Conservation (phyloP, 73 alveolate genomes). For the Paramecium biaurelia region DNA sequence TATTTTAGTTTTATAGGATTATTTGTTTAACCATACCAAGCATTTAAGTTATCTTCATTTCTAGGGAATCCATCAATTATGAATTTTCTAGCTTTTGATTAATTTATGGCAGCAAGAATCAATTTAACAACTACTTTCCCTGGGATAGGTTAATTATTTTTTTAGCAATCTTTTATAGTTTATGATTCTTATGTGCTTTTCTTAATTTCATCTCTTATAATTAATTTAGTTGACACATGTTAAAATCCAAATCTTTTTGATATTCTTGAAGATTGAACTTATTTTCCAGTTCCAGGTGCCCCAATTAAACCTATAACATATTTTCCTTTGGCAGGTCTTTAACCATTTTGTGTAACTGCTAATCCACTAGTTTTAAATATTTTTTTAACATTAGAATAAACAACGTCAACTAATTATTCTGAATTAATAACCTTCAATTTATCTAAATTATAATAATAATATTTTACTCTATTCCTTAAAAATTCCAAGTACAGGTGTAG, state of each 20-base stretch:
- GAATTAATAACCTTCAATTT: slow-evolving; percentile 75
- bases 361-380: not conserved
- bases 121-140: not conserved
- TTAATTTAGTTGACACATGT: slow-evolving; percentile 81
- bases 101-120: not conserved
- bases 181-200: not conserved
- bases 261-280: slow-evolving; percentile 88
- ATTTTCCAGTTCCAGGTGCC: slow-evolving; percentile 96
- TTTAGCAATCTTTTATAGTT: not conserved
- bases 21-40: not conserved
- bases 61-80: not conserved
- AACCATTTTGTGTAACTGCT: not conserved
- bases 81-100: not conserved
- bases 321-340: slow-evolving; percentile 41
- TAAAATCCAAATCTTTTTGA: slow-evolving; percentile 72
- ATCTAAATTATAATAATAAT: not conserved
- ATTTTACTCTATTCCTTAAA: slow-evolving; percentile 78
- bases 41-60: not conserved
- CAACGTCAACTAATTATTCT: slow-evolving; percentile 80
- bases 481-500: slow-evolving; percentile 89
- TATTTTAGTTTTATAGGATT: not conserved
- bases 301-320: slow-evolving; percentile 67
- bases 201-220: slow-evolving; percentile 74
- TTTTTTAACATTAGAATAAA: slow-evolving; percentile 61
- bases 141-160: not conserved